A percentile compares a stretch with the other conserved stretches of the same genome.
Evolutionary conservation across 805 yeast genomes (phyloP).

Genomic region (Candida yuanshanica): DNA sequence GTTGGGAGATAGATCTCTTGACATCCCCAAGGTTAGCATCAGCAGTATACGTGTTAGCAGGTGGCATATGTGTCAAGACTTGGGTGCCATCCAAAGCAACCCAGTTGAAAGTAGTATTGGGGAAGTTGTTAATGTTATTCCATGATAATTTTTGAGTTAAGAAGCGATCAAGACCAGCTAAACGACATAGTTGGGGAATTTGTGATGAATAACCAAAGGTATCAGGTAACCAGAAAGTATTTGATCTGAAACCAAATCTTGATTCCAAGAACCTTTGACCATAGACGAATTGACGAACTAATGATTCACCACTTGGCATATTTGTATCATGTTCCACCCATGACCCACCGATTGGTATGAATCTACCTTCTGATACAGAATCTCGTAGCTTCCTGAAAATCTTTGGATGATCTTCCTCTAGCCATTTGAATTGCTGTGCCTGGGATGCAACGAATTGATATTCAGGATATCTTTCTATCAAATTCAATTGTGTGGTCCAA

Average conservation of each 20-base stretch:
- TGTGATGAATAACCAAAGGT: conserved; percentile 96
- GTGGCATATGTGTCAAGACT: conserved; percentile 95
- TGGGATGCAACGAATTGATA: conserved; percentile 93
- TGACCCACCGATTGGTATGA: conserved; percentile 91
- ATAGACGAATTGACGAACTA: conserved; percentile 79
- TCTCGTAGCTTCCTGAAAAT: conserved; percentile 53
- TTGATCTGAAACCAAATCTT: conserved; percentile 71
- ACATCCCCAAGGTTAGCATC: conserved; percentile 92
- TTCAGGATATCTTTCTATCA: conserved; percentile 87
- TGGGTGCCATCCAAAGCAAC: conserved; percentile 91
- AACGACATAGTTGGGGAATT: conserved; percentile 85
- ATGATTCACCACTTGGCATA: conserved; percentile 90
- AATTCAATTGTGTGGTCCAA: conserved; percentile 87
- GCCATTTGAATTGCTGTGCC: conserved; percentile 94
- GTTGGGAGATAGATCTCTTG: conserved; percentile 68
- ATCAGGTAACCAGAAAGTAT: conserved; percentile 92
- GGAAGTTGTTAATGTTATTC: conserved; percentile 92
- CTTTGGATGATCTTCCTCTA: conserved; percentile 79
- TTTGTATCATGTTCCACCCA: conserved; percentile 99
- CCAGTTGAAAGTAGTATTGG: conserved; percentile 91
- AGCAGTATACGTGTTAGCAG: conserved; percentile 93
- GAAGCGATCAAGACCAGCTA: conserved; percentile 80
- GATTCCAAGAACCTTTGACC: conserved; percentile 84
- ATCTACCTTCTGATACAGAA: conserved; percentile 65
- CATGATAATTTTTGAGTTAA: conserved; percentile 92